Percentiles rank a stretch among this genome's conserved stretches.
These are phyloP conservation scores for Leishmania amazonensis DNA, from an alignment of 208 protist genomes.

Conservation along the genomic window DNA sequence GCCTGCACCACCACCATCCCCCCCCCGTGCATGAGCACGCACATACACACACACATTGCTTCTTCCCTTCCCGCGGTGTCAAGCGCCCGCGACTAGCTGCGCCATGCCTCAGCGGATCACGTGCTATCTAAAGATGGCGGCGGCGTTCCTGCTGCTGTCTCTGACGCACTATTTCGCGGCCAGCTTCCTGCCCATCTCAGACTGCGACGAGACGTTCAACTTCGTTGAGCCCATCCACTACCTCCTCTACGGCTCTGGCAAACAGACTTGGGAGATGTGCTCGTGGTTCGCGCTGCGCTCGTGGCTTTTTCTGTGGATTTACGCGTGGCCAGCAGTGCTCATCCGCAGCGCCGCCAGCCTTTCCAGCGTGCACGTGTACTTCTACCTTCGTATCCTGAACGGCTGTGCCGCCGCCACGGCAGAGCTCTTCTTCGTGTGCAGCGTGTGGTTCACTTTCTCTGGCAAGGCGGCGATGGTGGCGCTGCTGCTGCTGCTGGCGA, in stretches of 20 bases:
- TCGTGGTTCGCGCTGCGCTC: constrained; percentile 89
- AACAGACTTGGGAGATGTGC: constrained; percentile 97
- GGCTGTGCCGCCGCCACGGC: constrained; percentile 41
- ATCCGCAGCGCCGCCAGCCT: constrained; percentile 27
- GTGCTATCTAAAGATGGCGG: constrained; percentile 47
- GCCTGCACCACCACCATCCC: neutral
- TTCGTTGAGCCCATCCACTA: constrained; percentile 96
- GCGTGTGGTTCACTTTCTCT: constrained; percentile 50
- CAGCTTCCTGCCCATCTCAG: constrained; percentile 74
- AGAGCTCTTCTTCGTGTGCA: constrained; percentile 67
- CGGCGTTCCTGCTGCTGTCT: constrained; percentile 52
- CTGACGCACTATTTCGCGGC: constrained; percentile 62
- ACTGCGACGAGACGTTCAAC: constrained; percentile 98
- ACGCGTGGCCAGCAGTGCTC: constrained; percentile 60
- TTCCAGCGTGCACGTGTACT: constrained; percentile 62
- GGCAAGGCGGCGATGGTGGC: constrained; percentile 46
- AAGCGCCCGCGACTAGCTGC: neutral
- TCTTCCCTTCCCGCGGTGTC: neutral
- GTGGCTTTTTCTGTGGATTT: constrained; percentile 89
- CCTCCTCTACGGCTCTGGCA: constrained; percentile 90
- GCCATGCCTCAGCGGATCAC: constrained; percentile 28
- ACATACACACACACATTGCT: neutral
- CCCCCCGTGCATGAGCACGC: neutral
- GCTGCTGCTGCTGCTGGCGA: constrained; percentile 57
- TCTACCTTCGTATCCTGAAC: constrained; percentile 63